Evolutionary conservation across 495 filamentous ascomycete species (phyloP).

Genomic region (Aspergillus ostianus): DNA sequence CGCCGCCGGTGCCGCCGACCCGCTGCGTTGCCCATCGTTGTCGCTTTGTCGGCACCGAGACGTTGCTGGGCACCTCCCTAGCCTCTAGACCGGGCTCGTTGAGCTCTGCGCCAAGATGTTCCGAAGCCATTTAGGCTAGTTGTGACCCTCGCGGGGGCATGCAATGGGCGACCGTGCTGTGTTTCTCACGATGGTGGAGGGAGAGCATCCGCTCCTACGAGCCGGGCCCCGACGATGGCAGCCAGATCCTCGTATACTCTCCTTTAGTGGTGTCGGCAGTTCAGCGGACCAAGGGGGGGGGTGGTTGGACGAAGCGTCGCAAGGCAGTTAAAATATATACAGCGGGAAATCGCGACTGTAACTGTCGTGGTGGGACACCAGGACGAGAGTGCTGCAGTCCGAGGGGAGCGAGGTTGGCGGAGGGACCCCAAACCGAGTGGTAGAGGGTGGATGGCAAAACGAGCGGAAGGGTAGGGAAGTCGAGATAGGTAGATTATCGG

Average conservation of each 20-base stretch:
- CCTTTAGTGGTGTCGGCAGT: constrained; percentile 3
- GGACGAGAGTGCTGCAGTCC: constrained; percentile 1
- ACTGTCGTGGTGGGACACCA: constrained; percentile 2
- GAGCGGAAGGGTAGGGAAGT: constrained; percentile 15
- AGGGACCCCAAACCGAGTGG: constrained; percentile 9
- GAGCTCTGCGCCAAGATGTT: constrained; percentile 28
- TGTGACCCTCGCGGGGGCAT: constrained; percentile 31
- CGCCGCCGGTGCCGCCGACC: constrained; percentile 66
- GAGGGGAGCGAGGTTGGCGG: background rate
- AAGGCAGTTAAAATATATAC: constrained; percentile 1
- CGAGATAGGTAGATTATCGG: background rate
- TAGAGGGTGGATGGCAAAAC: constrained; percentile 13
- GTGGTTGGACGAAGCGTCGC: background rate
- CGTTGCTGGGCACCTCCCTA: constrained; percentile 44
- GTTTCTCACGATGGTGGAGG: constrained; percentile 9
- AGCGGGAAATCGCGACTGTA: background rate
- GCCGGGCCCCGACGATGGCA: constrained; percentile 24
- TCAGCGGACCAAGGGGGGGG: background rate
- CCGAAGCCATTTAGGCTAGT: constrained; percentile 40
- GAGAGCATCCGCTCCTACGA: constrained; percentile 33
- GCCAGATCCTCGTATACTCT: constrained; percentile 18
- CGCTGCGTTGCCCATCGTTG: constrained; percentile 94
- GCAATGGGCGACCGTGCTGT: constrained; percentile 18
- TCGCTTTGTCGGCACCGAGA: constrained; percentile 62
- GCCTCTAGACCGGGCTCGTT: constrained; percentile 24